These are phyloP conservation scores for Marasmius fiardii DNA, from an alignment of 1,284 basidiomycete species.

Conservation along the genomic window DNA sequence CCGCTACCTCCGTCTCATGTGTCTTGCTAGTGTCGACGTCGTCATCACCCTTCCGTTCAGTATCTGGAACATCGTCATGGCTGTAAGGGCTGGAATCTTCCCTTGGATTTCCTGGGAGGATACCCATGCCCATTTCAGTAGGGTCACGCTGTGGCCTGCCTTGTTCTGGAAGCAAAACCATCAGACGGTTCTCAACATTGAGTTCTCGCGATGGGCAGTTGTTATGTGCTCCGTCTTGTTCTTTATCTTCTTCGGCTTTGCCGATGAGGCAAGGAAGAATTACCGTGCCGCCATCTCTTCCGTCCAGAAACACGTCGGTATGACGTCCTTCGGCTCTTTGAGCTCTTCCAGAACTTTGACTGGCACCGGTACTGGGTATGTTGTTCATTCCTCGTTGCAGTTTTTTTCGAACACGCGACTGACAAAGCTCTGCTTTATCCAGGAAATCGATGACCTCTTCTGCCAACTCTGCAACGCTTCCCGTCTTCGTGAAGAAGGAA, in stretches of 20 bases:
- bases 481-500: constrained; percentile 39
- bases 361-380: constrained; percentile 1
- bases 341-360: background rate
- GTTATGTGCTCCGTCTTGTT: constrained; percentile 40
- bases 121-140: constrained; percentile 29
- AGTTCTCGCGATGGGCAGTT: constrained; percentile 37
- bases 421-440: background rate
- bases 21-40: constrained; percentile 47
- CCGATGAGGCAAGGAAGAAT: constrained; percentile 36
- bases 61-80: constrained; percentile 35
- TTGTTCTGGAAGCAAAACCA: constrained; percentile 27
- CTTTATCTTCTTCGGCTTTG: constrained; percentile 45
- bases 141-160: constrained; percentile 28
- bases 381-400: background rate
- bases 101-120: constrained; percentile 44
- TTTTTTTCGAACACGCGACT: background rate
- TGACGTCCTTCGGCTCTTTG: constrained; percentile 9
- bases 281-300: constrained; percentile 21
- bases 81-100: constrained; percentile 23
- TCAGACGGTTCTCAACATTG: constrained; percentile 21
- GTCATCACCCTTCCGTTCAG: constrained; percentile 45
- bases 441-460: constrained; percentile 18
- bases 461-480: constrained; percentile 25
- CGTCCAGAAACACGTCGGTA: constrained; percentile 11
- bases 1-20: constrained; percentile 63